Conservation (phyloP, 345 rosid species). For the Xanthoceras sorbifolium region DNA sequence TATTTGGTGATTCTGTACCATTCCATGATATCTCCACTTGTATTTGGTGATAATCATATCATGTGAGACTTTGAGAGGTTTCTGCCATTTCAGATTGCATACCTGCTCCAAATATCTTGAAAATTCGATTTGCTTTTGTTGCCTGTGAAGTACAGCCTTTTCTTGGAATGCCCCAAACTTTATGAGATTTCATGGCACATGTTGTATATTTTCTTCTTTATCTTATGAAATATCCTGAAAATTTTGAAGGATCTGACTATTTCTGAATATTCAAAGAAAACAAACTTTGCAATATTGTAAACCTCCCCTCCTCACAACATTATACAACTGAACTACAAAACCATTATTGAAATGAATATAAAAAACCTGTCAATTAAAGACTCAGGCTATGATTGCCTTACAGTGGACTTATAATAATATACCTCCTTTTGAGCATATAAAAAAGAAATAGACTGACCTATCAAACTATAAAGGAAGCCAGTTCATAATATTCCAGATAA, state of each 20-base stretch:
- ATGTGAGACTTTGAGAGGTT: not conserved
- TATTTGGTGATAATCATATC: not conserved
- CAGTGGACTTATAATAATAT: not conserved
- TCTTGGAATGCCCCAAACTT: not conserved
- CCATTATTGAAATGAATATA: no score
- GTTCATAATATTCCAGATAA: slow-evolving; percentile 13
- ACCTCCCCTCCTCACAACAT: no score
- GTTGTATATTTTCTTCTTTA: not conserved
- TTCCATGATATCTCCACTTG: not conserved
- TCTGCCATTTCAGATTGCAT: not conserved
- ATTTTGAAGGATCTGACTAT: no score
- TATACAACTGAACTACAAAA: no score
- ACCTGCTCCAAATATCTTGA: not conserved
- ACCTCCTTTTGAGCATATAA: not conserved
- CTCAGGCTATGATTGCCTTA: not conserved
- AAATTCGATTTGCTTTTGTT: not conserved
- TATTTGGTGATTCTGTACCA: not conserved
- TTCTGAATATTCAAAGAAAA: no score
- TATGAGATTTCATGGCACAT: not conserved
- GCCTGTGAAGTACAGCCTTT: not conserved
- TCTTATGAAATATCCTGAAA: no score
- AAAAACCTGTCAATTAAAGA: no score
- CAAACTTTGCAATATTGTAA: no score
- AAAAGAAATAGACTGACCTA: not conserved
- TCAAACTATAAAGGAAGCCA: not conserved